These are phyloP conservation scores for Geranium brycei DNA, from an alignment of 345 rosid genomes.

Conservation along the genomic window DNA sequence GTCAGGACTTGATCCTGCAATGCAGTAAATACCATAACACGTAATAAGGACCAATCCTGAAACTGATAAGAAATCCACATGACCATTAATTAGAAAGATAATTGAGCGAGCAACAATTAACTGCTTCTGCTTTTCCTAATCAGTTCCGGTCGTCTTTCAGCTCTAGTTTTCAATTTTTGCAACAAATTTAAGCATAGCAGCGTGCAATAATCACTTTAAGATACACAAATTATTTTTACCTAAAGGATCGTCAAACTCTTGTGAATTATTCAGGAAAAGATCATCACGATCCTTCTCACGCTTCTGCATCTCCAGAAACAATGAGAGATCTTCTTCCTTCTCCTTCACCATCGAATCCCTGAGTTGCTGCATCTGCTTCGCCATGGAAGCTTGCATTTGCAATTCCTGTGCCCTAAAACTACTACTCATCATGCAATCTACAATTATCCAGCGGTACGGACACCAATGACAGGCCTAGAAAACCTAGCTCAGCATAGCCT, in stretches of 20 bases:
- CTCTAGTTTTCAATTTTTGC: too few species aligned
- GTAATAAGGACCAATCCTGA: neutral
- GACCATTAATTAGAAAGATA: too few species aligned
- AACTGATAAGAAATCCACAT: neutral
- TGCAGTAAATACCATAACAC: constrained; percentile 2
- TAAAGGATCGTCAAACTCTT: constrained; percentile 57
- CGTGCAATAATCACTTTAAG: too few species aligned
- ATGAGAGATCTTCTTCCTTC: constrained; percentile 80
- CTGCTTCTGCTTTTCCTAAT: too few species aligned
- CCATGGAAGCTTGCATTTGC: constrained; percentile 58
- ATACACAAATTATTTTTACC: constrained; percentile 22
- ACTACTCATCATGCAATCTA: constrained; percentile 53
- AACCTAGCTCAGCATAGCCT: neutral
- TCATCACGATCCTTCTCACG: constrained; percentile 70
- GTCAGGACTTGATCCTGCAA: constrained; percentile 68
- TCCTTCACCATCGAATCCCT: constrained; percentile 74
- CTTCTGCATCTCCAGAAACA: constrained; percentile 87
- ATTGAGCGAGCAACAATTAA: neutral
- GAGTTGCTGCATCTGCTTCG: constrained; percentile 67
- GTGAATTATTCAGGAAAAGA: constrained; percentile 44
- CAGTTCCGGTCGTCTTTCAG: too few species aligned
- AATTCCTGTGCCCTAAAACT: constrained; percentile 78
- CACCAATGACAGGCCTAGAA: constrained; percentile 11
- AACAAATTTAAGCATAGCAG: neutral
- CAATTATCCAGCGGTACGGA: neutral